These are phyloP conservation scores for Ceratocystiopsis brevicomis DNA, from an alignment of 2,329 filamentous ascomycete species.

Conservation along the genomic window DNA sequence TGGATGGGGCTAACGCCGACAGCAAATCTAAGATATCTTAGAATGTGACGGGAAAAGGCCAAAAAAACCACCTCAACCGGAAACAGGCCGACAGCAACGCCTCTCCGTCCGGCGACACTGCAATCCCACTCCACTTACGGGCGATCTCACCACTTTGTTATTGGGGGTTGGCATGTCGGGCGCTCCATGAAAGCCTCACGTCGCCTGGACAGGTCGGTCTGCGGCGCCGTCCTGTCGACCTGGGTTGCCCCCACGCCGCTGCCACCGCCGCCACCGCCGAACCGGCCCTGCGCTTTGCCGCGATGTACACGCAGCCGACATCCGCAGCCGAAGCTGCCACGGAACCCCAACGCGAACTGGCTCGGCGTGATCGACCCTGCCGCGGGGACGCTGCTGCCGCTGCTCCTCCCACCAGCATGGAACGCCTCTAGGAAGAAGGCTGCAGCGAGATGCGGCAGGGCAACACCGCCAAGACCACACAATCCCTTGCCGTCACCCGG, in stretches of 20 bases:
- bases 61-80: too few relatives aligned
- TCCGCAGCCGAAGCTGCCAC: too few relatives aligned
- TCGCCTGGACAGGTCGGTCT: constrained; percentile 40
- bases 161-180: constrained; percentile 22
- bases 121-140: too few relatives aligned
- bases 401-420: constrained; percentile 6
- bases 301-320: too few relatives aligned
- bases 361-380: constrained; percentile 5
- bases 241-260: constrained; percentile 8
- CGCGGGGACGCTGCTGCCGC: constrained; percentile 7
- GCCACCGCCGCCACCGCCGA: constrained; percentile 12
- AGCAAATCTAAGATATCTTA: too few relatives aligned
- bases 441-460: not conserved
- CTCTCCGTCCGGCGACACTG: too few relatives aligned
- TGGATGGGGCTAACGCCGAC: too few relatives aligned
- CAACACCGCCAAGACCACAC: too few relatives aligned
- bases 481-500: not conserved
- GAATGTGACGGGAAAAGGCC: too few relatives aligned
- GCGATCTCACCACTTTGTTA: too few relatives aligned
- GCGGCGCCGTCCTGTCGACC: constrained; percentile 32
- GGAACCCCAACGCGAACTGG: not conserved
- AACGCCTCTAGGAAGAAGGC: not conserved
- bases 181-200: constrained; percentile 39
- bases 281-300: too few relatives aligned
- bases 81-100: too few relatives aligned